Percentiles rank a stretch among this genome's conserved stretches.
These are phyloP conservation scores for Colletotrichum euphorbiae DNA, from an alignment of 2,329 filamentous ascomycete species.

Conservation along the genomic window DNA sequence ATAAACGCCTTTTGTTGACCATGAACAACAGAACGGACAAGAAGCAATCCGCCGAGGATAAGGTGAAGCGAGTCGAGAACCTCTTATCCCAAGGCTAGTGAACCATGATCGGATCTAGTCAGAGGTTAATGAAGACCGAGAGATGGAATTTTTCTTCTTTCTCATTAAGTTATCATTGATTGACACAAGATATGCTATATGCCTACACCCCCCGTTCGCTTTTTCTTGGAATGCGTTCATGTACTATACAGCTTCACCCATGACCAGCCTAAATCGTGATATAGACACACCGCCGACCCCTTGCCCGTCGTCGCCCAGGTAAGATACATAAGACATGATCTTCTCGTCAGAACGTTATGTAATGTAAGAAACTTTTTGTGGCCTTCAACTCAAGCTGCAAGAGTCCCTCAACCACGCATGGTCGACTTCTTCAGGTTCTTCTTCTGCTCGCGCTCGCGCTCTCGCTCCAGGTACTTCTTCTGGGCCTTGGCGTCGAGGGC, in stretches of 20 bases:
- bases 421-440: conserved; percentile 67
- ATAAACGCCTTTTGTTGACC: not conserved
- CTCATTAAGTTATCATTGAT: no score
- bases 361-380: conserved; percentile 10
- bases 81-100: conserved; percentile 54
- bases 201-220: conserved; percentile 7
- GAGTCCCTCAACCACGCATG: conserved; percentile 56
- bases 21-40: conserved; percentile 78
- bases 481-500: conserved; percentile 83
- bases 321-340: conserved; percentile 17
- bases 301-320: not conserved
- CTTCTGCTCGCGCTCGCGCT: conserved; percentile 78
- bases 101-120: not conserved
- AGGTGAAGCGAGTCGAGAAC: conserved; percentile 73
- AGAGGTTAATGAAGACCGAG: not conserved
- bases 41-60: conserved; percentile 82
- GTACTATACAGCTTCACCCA: conserved; percentile 19
- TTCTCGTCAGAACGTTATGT: not conserved
- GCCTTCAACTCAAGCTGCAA: not conserved
- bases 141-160: no score
- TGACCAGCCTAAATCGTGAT: conserved; percentile 20
- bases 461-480: conserved; percentile 86
- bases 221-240: not conserved
- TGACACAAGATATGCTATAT: conserved; percentile 27
- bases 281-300: conserved; percentile 26